phyloP scores from a whole-genome alignment of 1,284 basidiomycete species.

The Sanghuangporus baumii region DNA sequence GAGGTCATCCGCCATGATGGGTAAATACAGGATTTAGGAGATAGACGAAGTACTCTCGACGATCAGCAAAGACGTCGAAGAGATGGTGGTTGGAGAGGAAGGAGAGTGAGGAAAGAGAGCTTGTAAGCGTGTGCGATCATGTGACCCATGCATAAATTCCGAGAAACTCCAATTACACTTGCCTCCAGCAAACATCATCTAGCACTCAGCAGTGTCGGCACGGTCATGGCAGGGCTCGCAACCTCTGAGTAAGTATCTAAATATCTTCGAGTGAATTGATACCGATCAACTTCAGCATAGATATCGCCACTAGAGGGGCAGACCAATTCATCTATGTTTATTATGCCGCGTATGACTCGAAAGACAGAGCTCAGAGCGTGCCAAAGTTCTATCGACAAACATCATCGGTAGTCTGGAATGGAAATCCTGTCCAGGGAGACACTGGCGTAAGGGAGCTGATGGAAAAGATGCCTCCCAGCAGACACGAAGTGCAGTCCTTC shows the following conservation, averaged over 20 bases:
- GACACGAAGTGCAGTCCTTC: conserved; percentile 78
- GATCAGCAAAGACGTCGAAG: not conserved
- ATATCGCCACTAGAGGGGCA: conserved; percentile 75
- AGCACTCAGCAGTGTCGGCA: not conserved
- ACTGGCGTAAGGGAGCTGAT: conserved; percentile 64
- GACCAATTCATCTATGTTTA: conserved; percentile 75
- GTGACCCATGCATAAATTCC: not conserved
- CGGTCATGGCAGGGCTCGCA: conserved; percentile 2
- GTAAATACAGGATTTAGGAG: no score
- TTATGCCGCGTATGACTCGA: conserved; percentile 73
- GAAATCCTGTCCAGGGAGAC: conserved; percentile 67
- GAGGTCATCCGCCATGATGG: conserved; percentile 69
- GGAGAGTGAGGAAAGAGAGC: not conserved
- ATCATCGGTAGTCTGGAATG: conserved; percentile 80
- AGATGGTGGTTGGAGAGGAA: not conserved
- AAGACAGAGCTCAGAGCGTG: conserved; percentile 60
- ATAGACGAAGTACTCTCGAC: not conserved
- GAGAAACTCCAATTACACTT: not conserved
- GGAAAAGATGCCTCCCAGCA: conserved; percentile 64
- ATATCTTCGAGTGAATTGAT: not conserved
- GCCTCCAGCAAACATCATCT: not conserved
- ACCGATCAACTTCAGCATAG: conserved; percentile 45
- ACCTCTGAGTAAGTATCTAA: conserved; percentile 11
- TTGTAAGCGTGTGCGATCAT: not conserved
- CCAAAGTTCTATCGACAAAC: conserved; percentile 71